Percentiles rank a stretch among this genome's conserved stretches.
Evolutionary conservation across 139 green algal species (phyloP).

Genomic region (Picochlorum sp.): DNA sequence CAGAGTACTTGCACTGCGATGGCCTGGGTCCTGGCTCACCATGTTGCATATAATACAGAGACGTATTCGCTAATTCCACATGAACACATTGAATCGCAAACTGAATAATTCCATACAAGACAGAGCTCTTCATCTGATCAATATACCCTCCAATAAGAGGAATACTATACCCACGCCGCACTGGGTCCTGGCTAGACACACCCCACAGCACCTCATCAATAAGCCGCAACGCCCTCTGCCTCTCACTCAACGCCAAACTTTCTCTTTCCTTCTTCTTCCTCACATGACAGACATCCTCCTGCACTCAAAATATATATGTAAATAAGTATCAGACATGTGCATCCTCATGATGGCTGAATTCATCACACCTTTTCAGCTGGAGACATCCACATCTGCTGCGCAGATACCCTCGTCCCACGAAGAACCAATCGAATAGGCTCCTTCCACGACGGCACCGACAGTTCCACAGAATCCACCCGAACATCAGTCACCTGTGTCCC

Average conservation of each 20-base stretch:
- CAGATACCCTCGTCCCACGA: not conserved
- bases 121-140: constrained; percentile 2
- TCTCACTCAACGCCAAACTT: too few relatives aligned
- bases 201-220: constrained; percentile 47
- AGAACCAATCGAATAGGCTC: not conserved
- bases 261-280: too few relatives aligned
- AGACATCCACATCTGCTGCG: too few relatives aligned
- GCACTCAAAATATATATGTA: too few relatives aligned
- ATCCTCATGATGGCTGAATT: too few relatives aligned
- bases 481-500: constrained; percentile 1
- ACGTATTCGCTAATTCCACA: constrained; percentile 26
- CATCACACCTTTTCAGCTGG: too few relatives aligned
- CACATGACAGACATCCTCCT: too few relatives aligned
- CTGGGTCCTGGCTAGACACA: not conserved
- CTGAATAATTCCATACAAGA: constrained; percentile 9
- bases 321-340: too few relatives aligned
- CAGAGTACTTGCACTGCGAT: constrained; percentile 20
- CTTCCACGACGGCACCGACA: not conserved
- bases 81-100: constrained; percentile 29
- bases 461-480: not conserved
- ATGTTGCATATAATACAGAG: constrained; percentile 28
- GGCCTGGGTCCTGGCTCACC: constrained; percentile 37
- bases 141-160: constrained; percentile 1
- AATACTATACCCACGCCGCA: not conserved
- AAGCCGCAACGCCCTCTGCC: too few relatives aligned